These are phyloP conservation scores for Picea sitchensis DNA, from an alignment of 75 land plant species.

Conservation along the genomic window DNA sequence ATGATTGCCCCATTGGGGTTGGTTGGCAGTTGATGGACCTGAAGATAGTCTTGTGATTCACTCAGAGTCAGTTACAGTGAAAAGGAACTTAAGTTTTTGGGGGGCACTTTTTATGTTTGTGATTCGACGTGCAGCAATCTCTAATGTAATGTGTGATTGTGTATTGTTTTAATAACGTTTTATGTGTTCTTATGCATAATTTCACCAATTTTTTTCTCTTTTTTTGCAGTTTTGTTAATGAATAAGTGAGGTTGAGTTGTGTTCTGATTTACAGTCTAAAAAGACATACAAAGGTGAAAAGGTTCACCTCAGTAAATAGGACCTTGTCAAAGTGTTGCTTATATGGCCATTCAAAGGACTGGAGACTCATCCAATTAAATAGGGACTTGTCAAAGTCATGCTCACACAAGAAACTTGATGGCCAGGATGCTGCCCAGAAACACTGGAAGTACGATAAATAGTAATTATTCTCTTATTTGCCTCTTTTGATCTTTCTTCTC, in stretches of 20 bases:
- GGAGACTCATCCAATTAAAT: too few relatives aligned
- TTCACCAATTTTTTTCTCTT: background rate
- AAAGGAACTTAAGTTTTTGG: background rate
- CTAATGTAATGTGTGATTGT: background rate
- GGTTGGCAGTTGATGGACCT: background rate
- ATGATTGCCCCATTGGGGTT: background rate
- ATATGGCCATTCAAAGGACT: too few relatives aligned
- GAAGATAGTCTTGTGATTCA: background rate
- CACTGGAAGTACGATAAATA: too few relatives aligned
- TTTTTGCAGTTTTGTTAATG: background rate
- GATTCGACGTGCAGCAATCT: background rate
- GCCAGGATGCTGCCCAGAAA: too few relatives aligned
- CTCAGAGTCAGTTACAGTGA: too few relatives aligned
- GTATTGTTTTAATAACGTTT: background rate
- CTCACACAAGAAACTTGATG: too few relatives aligned
- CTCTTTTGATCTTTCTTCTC: too few relatives aligned
- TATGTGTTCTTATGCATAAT: background rate
- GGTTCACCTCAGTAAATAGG: background rate
- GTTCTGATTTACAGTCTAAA: background rate
- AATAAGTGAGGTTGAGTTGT: background rate
- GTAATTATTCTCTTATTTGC: too few relatives aligned
- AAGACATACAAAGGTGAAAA: background rate
- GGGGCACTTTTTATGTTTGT: background rate
- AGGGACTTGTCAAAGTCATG: too few relatives aligned
- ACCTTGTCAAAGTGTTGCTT: too few relatives aligned